These are phyloP conservation scores for Ramaria sp. DNA, from an alignment of 768 basidiomycete species.

Conservation along the genomic window DNA sequence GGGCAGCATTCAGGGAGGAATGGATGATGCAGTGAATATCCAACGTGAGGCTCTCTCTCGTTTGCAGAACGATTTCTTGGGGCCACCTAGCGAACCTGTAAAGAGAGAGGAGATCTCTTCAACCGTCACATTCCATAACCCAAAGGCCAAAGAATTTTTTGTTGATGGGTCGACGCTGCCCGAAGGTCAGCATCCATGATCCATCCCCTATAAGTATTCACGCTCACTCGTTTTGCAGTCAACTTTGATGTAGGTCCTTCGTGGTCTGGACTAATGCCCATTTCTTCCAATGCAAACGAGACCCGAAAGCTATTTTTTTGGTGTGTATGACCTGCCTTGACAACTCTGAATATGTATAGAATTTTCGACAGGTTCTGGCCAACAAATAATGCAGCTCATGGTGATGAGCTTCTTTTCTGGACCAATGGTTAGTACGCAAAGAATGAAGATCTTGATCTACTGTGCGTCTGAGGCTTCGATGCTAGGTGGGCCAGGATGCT, in stretches of 20 bases:
- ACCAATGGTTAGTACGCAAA: slow-evolving; percentile 20
- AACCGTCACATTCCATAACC: slow-evolving; percentile 13
- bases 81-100: slow-evolving; percentile 15
- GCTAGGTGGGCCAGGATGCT: slow-evolving; percentile 11
- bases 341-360: background rate
- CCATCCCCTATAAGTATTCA: background rate
- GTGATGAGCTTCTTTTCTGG: slow-evolving; percentile 23
- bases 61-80: slow-evolving; percentile 26
- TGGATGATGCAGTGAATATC: slow-evolving; percentile 34
- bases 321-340: slow-evolving; percentile 1
- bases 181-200: slow-evolving; percentile 21
- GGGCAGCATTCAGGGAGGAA: slow-evolving; percentile 12
- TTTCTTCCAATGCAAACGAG: slow-evolving; percentile 23
- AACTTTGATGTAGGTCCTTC: slow-evolving; percentile 27
- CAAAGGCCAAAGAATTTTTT: slow-evolving; percentile 27
- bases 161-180: slow-evolving; percentile 39
- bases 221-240: slow-evolving; percentile 13
- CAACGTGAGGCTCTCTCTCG: slow-evolving; percentile 36
- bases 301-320: slow-evolving; percentile 34
- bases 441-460: background rate
- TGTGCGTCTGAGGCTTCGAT: background rate
- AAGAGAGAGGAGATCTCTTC: slow-evolving; percentile 11
- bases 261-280: slow-evolving; percentile 22
- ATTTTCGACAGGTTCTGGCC: slow-evolving; percentile 22
- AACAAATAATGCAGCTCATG: slow-evolving; percentile 20